Evolutionary conservation across 2,329 filamentous ascomycete species (phyloP).

Genomic region (Colletotrichum sp.): DNA sequence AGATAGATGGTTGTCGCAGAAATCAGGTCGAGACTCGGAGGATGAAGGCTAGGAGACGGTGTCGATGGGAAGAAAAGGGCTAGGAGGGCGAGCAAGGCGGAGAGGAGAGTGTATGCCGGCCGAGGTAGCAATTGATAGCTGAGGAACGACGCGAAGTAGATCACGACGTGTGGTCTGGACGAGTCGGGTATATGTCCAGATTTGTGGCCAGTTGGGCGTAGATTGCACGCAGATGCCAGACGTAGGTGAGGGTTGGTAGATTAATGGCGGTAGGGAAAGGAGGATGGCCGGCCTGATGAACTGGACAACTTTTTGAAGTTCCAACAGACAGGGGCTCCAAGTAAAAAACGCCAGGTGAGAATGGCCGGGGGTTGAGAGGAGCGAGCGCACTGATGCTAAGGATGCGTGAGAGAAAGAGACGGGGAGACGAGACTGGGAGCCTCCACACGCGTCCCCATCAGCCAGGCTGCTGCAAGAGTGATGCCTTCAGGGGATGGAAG

Average conservation of each 20-base stretch:
- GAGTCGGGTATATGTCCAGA: slow-evolving; percentile 10
- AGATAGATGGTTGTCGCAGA: background rate
- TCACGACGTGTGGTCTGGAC: background rate
- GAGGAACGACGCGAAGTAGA: background rate
- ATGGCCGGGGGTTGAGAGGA: slow-evolving; percentile 4
- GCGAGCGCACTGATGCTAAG: background rate
- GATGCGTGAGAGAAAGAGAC: background rate
- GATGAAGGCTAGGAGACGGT: background rate
- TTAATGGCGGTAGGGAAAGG: slow-evolving; percentile 1
- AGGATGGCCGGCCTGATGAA: background rate
- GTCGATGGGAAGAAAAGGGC: background rate
- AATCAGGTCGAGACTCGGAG: background rate
- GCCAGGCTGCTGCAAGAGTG: background rate
- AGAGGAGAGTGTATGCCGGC: background rate
- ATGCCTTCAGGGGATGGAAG: background rate
- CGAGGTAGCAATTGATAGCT: background rate
- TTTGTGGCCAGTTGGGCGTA: background rate
- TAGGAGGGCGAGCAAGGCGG: background rate
- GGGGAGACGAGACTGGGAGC: background rate
- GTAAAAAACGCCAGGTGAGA: slow-evolving; percentile 7
- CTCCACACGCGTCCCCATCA: background rate
- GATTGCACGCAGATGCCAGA: slow-evolving; percentile 10
- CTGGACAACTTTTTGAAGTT: slow-evolving; percentile 22
- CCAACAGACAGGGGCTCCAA: slow-evolving; percentile 17
- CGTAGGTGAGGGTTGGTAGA: background rate